Base-by-base conservation (phyloP, 2,329 filamentous ascomycete species). In the Alternaria brassicae region DNA sequence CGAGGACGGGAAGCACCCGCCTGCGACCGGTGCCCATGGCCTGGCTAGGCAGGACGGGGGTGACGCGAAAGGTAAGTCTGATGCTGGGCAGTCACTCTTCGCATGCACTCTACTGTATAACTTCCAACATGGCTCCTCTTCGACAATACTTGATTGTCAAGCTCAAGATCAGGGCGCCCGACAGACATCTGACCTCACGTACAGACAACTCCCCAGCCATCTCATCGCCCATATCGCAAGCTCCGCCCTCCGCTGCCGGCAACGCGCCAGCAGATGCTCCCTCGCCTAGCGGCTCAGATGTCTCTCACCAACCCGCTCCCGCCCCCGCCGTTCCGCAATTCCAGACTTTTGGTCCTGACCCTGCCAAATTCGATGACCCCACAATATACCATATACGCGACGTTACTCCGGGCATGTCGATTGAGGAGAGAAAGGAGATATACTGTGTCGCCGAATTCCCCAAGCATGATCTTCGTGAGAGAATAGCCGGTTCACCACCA, bases 311-410 rank as follows among this genome's bases (percentile, higher is more conserved):
- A 73, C 85, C 84, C 13, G 81, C 82, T 48, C 85, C 86, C 6
- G 85, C 86, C 2, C 84, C 87, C n/a, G 82, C 86, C 6, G 79
- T 89, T 23, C 85, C 86, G 6, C 90, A 93, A 59, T 89, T 89
- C 72, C 91, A 96, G 78, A 93, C 92, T 1, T 98, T 97, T 76
- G 94, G 94, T 59, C 89, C 94, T 37, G 93, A 98, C 73, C 94
- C 94, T 0, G 91, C 92, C 25, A 92, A 89, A n/a, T 97, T 94
- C 71, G 83, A 88, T 67, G 95, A 99, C 73, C 93, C 93, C 1
- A 97, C 94, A 34, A 85, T 97, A 49, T 99, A 99, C 81, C 91
- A 99, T 75, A 97, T 99, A 63, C 89, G 89, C 56, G 84, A 89
- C 0, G 84, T 93, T 23, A 85, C 86, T 1, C 85, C 89, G 0